Evolutionary conservation across 805 yeast genomes (phyloP), one percentile per base, ranked within the genome.

Genomic region (Danielia reshetovae): DNA sequence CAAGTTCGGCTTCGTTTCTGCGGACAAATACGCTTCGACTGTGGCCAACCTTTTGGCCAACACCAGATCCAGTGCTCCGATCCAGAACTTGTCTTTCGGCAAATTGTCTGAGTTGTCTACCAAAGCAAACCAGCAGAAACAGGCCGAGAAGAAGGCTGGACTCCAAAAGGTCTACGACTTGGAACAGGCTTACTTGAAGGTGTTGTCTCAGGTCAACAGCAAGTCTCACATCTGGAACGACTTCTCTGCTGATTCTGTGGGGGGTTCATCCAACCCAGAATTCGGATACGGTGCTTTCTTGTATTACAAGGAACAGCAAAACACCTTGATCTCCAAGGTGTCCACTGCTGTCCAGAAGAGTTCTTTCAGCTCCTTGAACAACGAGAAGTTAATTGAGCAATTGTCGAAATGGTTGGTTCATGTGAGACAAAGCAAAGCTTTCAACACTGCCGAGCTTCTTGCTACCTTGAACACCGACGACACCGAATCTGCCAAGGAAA

Each of bases 261-360:
- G 76, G 4, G 34, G 39, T 10, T 59, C 62, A 22, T 52, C 77
- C 13, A 74, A 78, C 33, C 97, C 97, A 16, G 97, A 88, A 60
- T 89, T 67, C 53, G 96, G 96, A 7, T 85, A 74, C 47, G 97
- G 97, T 58, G 63, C 75, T 18, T 87, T 70, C 54, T 60, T 88
- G 47, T 75, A 72, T 33, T 62, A 63, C 24, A 73, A 76, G 48
- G 77, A 77, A 46, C 70, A 73, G 42, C 72, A 74, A 35, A 51
- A 57, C 18, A 58, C 62, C 18, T 66, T 81, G 43, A 48, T 74
- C 11, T 51, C 58, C 7, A 52, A 68, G 32, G 76, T 79, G 7
- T 64, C 68, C 42, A 51, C 58, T 15, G 64, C 79, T 4, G 60
- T 77, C 11, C 68, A 70, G 49, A 58, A 65, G 5, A 70, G 64